Conservation (phyloP, 306 rosid species). For the Hippophae rhamnoides region DNA sequence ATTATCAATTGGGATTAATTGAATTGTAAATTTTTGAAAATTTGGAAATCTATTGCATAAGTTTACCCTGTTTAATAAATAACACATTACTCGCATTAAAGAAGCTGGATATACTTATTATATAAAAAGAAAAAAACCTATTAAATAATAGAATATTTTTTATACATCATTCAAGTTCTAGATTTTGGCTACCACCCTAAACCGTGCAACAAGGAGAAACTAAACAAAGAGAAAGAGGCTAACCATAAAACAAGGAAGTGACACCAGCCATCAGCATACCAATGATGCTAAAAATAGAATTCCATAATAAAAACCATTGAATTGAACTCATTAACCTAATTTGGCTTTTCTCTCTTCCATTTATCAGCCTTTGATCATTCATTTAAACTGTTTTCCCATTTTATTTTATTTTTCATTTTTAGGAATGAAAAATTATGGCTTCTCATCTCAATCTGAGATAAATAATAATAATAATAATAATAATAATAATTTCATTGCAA, state of each 20-base stretch:
- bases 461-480: background rate
- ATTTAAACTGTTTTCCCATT: background rate
- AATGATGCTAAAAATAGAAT: slow-evolving; percentile 14
- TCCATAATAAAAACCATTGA: slow-evolving; percentile 23
- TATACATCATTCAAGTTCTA: no score
- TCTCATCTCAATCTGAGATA: background rate
- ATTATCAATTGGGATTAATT: no score
- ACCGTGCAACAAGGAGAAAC: no score
- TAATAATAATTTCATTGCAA: background rate
- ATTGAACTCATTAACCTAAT: slow-evolving; percentile 7
- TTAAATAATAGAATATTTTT: no score
- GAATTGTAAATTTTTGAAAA: no score
- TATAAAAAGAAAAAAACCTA: no score
- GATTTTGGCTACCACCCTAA: no score
- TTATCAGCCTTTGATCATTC: slow-evolving; percentile 5
- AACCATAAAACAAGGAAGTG: slow-evolving; percentile 39
- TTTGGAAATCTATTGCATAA: no score
- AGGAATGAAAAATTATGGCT: background rate
- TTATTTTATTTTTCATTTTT: background rate
- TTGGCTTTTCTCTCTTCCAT: slow-evolving; percentile 12
- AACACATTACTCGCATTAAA: no score
- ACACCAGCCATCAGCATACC: slow-evolving; percentile 3
- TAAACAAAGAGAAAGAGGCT: slow-evolving; percentile 25
- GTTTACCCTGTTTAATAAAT: no score
- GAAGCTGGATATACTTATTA: no score